Percentiles rank a stretch among this genome's conserved stretches.
phyloP scores from a whole-genome alignment of 768 basidiomycete genomes.

The Hebeloma cylindrosporum region DNA sequence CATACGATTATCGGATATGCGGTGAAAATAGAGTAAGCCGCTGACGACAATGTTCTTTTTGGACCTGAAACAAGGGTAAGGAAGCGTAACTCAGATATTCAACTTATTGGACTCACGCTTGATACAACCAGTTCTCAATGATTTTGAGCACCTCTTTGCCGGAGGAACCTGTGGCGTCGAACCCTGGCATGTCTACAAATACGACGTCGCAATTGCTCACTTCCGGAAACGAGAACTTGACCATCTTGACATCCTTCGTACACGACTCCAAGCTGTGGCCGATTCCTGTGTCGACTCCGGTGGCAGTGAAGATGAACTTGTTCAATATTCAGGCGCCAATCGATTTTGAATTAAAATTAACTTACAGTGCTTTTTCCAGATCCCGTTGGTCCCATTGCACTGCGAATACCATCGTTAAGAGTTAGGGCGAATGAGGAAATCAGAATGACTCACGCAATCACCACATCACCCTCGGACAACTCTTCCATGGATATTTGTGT shows the following conservation, averaged over 20 bases:
- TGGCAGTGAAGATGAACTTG: conserved; percentile 27
- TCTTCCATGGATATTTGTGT: too few relatives aligned
- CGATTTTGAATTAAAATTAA: background rate
- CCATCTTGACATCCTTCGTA: conserved; percentile 36
- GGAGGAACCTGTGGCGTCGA: conserved; percentile 34
- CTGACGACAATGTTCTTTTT: conserved; percentile 25
- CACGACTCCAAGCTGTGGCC: conserved; percentile 32
- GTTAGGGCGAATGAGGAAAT: background rate
- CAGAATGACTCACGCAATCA: conserved; percentile 21
- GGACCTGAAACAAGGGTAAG: too few relatives aligned
- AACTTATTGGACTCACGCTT: conserved; percentile 22
- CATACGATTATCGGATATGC: conserved; percentile 40
- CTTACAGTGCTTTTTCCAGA: conserved; percentile 32
- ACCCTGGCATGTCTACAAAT: conserved; percentile 39
- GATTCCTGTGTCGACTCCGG: conserved; percentile 12
- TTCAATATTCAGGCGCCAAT: background rate
- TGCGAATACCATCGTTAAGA: conserved; percentile 7
- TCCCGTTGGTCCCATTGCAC: conserved; percentile 29
- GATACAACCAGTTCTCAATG: conserved; percentile 33
- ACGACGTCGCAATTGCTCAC: conserved; percentile 28
- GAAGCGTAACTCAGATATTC: too few relatives aligned
- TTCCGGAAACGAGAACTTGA: conserved; percentile 24
- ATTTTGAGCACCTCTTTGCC: conserved; percentile 38
- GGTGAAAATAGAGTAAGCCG: conserved; percentile 39
- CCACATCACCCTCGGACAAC: conserved; percentile 23